Conservation (phyloP, 371 early-diverging fungal genomes). For the Polyrhizophydium stewartii region DNA sequence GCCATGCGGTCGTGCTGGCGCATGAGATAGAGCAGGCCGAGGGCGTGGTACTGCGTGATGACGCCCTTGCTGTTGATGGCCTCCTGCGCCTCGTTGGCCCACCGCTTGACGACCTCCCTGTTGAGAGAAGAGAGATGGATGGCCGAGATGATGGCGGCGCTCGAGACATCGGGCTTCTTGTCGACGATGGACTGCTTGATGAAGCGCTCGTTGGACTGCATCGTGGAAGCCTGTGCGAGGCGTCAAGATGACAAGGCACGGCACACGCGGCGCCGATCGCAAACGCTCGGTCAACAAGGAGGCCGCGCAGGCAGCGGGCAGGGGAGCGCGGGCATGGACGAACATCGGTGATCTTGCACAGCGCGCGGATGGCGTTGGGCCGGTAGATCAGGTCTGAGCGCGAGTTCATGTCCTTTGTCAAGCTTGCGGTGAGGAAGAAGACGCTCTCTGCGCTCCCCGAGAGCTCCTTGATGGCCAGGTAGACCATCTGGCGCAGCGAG, state of each 20-base stretch:
- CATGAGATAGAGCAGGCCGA: slow-evolving; percentile 90
- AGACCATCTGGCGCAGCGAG: slow-evolving; percentile 91
- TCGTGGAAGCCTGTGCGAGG: slow-evolving; percentile 71
- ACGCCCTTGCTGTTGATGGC: slow-evolving; percentile 74
- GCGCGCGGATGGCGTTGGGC: slow-evolving; percentile 93
- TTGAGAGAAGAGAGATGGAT: slow-evolving; percentile 78
- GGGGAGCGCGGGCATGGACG: slow-evolving; percentile 8
- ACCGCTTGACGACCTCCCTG: slow-evolving; percentile 81
- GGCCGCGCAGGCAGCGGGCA: background rate
- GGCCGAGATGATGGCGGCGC: slow-evolving; percentile 90
- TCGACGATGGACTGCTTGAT: slow-evolving; percentile 97
- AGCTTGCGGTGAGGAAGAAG: slow-evolving; percentile 92
- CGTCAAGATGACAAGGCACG: background rate
- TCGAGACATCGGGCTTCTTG: slow-evolving; percentile 82
- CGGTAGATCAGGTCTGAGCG: slow-evolving; percentile 77
- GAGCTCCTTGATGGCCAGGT: slow-evolving; percentile 94
- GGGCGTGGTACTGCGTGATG: slow-evolving; percentile 94
- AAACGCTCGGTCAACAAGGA: background rate
- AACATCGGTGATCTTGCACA: slow-evolving; percentile 94
- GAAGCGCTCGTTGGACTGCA: slow-evolving; percentile 93
- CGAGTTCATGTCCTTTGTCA: slow-evolving; percentile 96
- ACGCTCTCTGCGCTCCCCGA: slow-evolving; percentile 91
- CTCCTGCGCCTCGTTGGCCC: slow-evolving; percentile 89
- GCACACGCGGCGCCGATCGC: no score
- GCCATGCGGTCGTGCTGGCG: slow-evolving; percentile 97